Conservation (phyloP, 2,329 filamentous ascomycete genomes). For the Neurospora sp. region DNA sequence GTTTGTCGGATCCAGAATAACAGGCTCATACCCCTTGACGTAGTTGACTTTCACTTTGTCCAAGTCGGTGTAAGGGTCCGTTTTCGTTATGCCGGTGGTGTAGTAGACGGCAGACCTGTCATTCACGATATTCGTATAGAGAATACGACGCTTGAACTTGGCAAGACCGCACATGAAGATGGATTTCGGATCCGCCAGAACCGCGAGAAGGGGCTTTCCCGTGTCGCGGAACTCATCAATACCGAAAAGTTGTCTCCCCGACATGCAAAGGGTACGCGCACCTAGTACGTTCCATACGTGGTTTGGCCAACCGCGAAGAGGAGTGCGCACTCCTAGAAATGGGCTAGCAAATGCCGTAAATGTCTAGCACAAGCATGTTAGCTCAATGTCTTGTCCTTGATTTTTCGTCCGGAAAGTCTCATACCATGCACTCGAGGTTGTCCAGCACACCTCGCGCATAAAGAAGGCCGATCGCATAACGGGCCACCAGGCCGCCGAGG, state of each 20-base stretch:
- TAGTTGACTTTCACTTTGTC: slow-evolving; percentile 63
- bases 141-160: slow-evolving; percentile 62
- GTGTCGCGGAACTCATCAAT: slow-evolving; percentile 81
- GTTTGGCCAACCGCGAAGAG: slow-evolving; percentile 54
- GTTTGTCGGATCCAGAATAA: slow-evolving; percentile 60
- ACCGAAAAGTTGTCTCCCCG: slow-evolving; percentile 77
- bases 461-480: slow-evolving; percentile 79
- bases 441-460: slow-evolving; percentile 74
- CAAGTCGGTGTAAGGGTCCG: slow-evolving; percentile 64
- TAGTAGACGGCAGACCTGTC: slow-evolving; percentile 76
- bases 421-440: slow-evolving; percentile 64
- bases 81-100: slow-evolving; percentile 67
- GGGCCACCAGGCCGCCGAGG: slow-evolving; percentile 73
- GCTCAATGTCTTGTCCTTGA: not conserved
- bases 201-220: slow-evolving; percentile 64
- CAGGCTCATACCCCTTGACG: slow-evolving; percentile 59
- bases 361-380: slow-evolving; percentile 44
- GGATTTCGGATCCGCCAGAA: slow-evolving; percentile 73
- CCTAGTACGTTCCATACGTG: slow-evolving; percentile 76
- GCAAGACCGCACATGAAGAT: slow-evolving; percentile 76
- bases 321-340: slow-evolving; percentile 66
- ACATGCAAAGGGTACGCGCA: slow-evolving; percentile 68
- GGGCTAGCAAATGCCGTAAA: slow-evolving; percentile 89
- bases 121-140: slow-evolving; percentile 83
- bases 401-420: slow-evolving; percentile 9